Percentiles rank a stretch among this genome's conserved stretches.
These are phyloP conservation scores for Penicillium concentricum DNA, from an alignment of 2,329 filamentous ascomycete genomes.

Conservation along the genomic window DNA sequence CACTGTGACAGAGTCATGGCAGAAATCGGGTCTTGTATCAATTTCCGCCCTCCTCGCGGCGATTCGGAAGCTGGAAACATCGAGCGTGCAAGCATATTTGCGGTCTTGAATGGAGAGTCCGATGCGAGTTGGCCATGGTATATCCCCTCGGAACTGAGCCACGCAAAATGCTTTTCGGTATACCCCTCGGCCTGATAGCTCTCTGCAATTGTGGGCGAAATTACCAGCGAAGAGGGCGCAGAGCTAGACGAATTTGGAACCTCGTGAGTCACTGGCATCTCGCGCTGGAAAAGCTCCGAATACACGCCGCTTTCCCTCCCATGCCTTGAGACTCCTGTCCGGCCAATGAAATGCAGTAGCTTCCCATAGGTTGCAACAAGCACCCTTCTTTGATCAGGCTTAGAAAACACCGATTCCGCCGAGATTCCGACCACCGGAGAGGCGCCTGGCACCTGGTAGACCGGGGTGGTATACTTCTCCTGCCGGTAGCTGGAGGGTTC, in stretches of 20 bases:
- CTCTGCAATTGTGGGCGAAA: constrained; percentile 72
- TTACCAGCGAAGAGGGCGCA: constrained; percentile 65
- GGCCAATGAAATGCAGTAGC: constrained; percentile 78
- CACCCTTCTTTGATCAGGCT: constrained; percentile 71
- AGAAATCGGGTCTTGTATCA: constrained; percentile 69
- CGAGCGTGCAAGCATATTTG: constrained; percentile 72
- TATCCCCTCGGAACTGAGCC: constrained; percentile 83
- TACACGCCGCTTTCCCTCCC: constrained; percentile 82
- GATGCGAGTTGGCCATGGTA: constrained; percentile 79
- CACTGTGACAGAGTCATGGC: constrained; percentile 87
- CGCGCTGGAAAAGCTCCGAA: constrained; percentile 80
- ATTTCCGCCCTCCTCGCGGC: constrained; percentile 61
- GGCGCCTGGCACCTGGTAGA: constrained; percentile 80
- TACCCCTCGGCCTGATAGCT: constrained; percentile 53
- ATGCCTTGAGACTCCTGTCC: constrained; percentile 60
- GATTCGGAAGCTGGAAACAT: constrained; percentile 70
- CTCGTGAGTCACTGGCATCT: constrained; percentile 76
- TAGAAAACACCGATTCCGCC: constrained; percentile 70
- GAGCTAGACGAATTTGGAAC: constrained; percentile 59
- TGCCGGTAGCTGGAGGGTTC: constrained; percentile 91
- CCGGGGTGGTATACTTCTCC: constrained; percentile 82
- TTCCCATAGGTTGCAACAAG: constrained; percentile 75
- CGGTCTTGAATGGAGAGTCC: constrained; percentile 69
- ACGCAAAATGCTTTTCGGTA: constrained; percentile 70
- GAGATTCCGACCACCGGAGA: constrained; percentile 77